phyloP scores from a whole-genome alignment of 768 basidiomycete species.

The Pulveroboletus sp. region DNA sequence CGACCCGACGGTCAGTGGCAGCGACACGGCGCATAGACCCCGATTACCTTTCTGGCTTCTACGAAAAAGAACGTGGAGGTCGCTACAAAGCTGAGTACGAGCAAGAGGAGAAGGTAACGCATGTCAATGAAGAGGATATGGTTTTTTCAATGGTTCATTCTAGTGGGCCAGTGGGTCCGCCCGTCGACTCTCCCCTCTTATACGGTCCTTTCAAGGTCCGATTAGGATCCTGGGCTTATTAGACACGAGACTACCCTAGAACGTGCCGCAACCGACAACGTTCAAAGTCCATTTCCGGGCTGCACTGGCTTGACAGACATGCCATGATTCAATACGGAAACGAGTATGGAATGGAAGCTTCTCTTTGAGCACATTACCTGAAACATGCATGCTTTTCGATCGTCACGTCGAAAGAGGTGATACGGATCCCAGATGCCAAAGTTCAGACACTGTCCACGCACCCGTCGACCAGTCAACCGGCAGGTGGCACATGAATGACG shows the following conservation, averaged over 20 bases:
- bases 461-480: neutral
- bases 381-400: slow-evolving; percentile 4
- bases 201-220: slow-evolving; percentile 26
- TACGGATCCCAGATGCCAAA: neutral
- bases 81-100: slow-evolving; percentile 28
- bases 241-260: slow-evolving; percentile 24
- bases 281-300: slow-evolving; percentile 26
- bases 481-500: slow-evolving; percentile 1
- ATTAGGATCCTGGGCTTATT: slow-evolving; percentile 1
- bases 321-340: slow-evolving; percentile 8
- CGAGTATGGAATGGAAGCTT: slow-evolving; percentile 13
- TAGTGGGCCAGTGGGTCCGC: slow-evolving; percentile 22
- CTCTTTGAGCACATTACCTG: slow-evolving; percentile 4
- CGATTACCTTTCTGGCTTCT: slow-evolving; percentile 28
- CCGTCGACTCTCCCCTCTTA: slow-evolving; percentile 16
- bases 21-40: slow-evolving; percentile 4
- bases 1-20: slow-evolving; percentile 6
- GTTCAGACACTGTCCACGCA: neutral
- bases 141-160: slow-evolving; percentile 27
- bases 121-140: slow-evolving; percentile 5
- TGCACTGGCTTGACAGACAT: slow-evolving; percentile 1
- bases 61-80: slow-evolving; percentile 30
- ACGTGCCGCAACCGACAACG: slow-evolving; percentile 13
- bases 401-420: slow-evolving; percentile 3
- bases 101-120: slow-evolving; percentile 27